Evolutionary conservation across 1,284 basidiomycete species (phyloP).

Genomic region (Termitomyces sp.): DNA sequence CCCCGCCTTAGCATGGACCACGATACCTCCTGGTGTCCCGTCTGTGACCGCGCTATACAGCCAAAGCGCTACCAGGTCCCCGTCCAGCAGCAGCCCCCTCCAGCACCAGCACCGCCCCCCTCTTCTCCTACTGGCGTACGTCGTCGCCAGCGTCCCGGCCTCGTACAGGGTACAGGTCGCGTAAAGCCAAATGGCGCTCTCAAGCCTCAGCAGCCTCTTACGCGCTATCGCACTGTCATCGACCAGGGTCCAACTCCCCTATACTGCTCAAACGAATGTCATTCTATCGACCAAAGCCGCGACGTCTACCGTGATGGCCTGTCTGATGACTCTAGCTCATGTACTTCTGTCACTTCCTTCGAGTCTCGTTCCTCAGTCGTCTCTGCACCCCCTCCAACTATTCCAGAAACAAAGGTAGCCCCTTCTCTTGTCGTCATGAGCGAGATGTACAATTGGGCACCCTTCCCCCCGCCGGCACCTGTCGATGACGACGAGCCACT

Average conservation of each 20-base stretch:
- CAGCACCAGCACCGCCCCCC: constrained; percentile 27
- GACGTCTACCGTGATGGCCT: constrained; percentile 37
- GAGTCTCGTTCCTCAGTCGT: constrained; percentile 39
- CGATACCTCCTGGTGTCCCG: constrained; percentile 67
- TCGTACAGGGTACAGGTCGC: constrained; percentile 58
- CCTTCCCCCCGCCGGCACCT: constrained; percentile 48
- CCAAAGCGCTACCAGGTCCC: constrained; percentile 60
- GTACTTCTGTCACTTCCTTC: constrained; percentile 37
- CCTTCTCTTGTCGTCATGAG: constrained; percentile 49
- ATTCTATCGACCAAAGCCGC: constrained; percentile 49
- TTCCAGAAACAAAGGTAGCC: constrained; percentile 20
- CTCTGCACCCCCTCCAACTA: constrained; percentile 26
- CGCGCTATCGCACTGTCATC: constrained; percentile 61
- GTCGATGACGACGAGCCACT: constrained; percentile 25
- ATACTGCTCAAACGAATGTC: constrained; percentile 76
- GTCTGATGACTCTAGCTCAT: constrained; percentile 24
- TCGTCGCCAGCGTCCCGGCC: constrained; percentile 40
- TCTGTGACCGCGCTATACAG: constrained; percentile 64
- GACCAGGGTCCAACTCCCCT: constrained; percentile 70
- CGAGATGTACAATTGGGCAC: constrained; percentile 49
- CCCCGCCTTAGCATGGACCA: constrained; percentile 37
- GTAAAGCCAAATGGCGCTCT: constrained; percentile 44
- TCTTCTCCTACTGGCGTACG: constrained; percentile 32
- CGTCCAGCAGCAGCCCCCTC: constrained; percentile 21
- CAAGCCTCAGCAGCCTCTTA: constrained; percentile 27